Percentiles rank a stretch among this genome's conserved stretches.
Evolutionary conservation across 306 rosid species (phyloP).

Genomic region (Delonix regia): DNA sequence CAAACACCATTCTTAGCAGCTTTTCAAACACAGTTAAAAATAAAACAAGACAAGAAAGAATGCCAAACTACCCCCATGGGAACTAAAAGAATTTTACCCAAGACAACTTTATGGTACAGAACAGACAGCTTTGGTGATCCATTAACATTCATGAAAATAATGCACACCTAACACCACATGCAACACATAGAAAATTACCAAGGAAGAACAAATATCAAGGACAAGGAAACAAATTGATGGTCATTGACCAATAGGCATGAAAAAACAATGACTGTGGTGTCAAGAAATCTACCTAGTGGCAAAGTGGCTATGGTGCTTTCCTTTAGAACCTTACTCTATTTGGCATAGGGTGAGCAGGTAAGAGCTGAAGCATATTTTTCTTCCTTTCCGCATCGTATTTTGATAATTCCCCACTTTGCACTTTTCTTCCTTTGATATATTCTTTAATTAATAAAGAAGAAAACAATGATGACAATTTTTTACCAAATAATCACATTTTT

Average conservation of each 20-base stretch:
- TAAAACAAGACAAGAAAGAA: too few relatives aligned
- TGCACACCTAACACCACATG: not conserved
- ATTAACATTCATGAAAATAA: not conserved
- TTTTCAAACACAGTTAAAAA: too few relatives aligned
- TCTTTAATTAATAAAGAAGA: not conserved
- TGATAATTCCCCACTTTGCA: not conserved
- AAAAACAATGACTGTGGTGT: not conserved
- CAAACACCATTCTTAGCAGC: too few relatives aligned
- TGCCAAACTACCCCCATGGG: too few relatives aligned
- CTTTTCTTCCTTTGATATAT: not conserved
- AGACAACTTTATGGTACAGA: not conserved
- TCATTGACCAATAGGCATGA: not conserved
- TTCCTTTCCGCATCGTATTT: not conserved
- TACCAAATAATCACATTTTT: not conserved
- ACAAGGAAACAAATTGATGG: not conserved
- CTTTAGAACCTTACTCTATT: too few relatives aligned
- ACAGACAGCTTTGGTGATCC: not conserved
- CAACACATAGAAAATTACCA: not conserved
- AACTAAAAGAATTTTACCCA: not conserved
- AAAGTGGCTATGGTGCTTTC: not conserved
- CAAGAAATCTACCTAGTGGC: not conserved
- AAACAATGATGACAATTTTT: not conserved
- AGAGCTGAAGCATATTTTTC: too few relatives aligned
- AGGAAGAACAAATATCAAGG: not conserved
- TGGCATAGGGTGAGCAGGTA: too few relatives aligned